phyloP scores from a whole-genome alignment of 306 rosid species.

The Dalbergia cultrata region DNA sequence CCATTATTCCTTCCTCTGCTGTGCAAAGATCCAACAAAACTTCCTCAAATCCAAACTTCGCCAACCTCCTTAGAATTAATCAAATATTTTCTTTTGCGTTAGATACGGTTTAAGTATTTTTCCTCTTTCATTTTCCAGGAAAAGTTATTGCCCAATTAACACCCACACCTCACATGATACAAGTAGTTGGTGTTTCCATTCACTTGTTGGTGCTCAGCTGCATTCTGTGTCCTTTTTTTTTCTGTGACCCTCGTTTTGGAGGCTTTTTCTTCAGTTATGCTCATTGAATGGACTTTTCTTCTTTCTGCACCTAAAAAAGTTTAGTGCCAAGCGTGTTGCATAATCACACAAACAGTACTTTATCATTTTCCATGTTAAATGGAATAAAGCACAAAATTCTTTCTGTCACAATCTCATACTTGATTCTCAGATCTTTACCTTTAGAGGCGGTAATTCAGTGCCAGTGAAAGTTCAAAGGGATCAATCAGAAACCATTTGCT shows the following conservation, averaged over 20 bases:
- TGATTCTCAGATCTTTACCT: constrained; percentile 45
- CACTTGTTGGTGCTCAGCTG: constrained; percentile 63
- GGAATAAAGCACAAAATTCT: constrained; percentile 50
- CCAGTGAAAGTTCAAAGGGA: constrained; percentile 30
- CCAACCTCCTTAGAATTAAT: constrained; percentile 41
- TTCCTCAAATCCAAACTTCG: constrained; percentile 41
- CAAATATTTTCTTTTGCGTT: constrained; percentile 59
- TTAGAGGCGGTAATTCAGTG: constrained; percentile 27
- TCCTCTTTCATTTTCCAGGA: constrained; percentile 46
- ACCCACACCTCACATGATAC: constrained; percentile 36
- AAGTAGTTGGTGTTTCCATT: constrained; percentile 65
- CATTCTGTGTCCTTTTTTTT: constrained; percentile 51
- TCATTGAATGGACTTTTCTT: constrained; percentile 33
- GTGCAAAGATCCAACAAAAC: constrained; percentile 34
- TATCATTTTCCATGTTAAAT: constrained; percentile 45
- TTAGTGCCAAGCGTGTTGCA: constrained; percentile 45
- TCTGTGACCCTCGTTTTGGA: constrained; percentile 18
- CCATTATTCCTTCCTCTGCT: constrained; percentile 17
- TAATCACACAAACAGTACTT: constrained; percentile 6
- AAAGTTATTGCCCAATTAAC: constrained; percentile 4
- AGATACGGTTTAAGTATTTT: constrained; percentile 74
- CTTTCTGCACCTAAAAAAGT: constrained; percentile 33
- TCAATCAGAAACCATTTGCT: constrained; percentile 27
- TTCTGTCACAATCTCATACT: constrained; percentile 29
- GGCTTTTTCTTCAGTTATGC: constrained; percentile 53